phyloP scores from a whole-genome alignment of 1,139 yeast species.

The Yamadazyma songkhlaensis region DNA sequence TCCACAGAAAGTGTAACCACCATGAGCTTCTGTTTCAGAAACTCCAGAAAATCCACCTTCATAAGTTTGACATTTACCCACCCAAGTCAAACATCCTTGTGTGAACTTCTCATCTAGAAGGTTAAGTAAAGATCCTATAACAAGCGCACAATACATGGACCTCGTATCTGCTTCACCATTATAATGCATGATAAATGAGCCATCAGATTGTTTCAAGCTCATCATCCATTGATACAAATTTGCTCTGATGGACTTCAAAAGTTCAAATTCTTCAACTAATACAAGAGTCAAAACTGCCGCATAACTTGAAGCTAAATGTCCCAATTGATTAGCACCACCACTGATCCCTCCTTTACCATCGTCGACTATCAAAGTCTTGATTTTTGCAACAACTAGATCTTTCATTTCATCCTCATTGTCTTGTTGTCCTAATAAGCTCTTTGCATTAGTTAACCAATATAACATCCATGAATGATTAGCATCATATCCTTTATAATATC shows the following conservation, averaged over 20 bases:
- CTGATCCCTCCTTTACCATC: constrained; percentile 69
- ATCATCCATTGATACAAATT: constrained; percentile 64
- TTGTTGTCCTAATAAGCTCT: constrained; percentile 7
- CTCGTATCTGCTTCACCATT: constrained; percentile 89
- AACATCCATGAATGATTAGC: constrained; percentile 91
- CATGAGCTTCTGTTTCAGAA: constrained; percentile 90
- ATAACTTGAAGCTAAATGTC: constrained; percentile 85
- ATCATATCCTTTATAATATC: constrained; percentile 53
- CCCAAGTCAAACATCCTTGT: constrained; percentile 55
- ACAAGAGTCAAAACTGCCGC: constrained; percentile 71
- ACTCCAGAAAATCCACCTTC: constrained; percentile 95
- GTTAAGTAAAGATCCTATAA: constrained; percentile 66
- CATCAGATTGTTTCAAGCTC: constrained; percentile 61
- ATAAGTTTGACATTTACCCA: constrained; percentile 76
- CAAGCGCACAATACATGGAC: constrained; percentile 82
- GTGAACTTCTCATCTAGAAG: constrained; percentile 62
- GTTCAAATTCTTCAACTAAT: constrained; percentile 43
- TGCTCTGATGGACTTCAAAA: constrained; percentile 22
- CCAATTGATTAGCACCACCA: constrained; percentile 78
- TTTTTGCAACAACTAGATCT: constrained; percentile 14
- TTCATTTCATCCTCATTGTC: constrained; percentile 8
- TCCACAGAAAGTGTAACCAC: constrained; percentile 93
- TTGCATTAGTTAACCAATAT: constrained; percentile 76
- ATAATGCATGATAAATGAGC: constrained; percentile 69
- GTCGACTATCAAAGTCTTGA: constrained; percentile 26